Evolutionary conservation across 345 rosid genomes (phyloP).

Genomic region (Euphorbia peplus): DNA sequence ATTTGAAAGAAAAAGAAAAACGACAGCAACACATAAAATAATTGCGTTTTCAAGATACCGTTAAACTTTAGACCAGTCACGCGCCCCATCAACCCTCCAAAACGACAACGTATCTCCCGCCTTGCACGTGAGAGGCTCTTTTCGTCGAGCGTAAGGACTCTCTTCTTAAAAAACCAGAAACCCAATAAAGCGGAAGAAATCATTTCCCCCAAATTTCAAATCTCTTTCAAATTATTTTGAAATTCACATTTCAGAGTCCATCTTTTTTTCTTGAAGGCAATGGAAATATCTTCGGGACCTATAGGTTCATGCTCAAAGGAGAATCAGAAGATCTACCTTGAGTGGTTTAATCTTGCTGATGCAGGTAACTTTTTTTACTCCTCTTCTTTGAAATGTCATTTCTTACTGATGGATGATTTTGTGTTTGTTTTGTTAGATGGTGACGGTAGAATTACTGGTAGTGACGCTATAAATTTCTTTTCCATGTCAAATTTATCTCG

Average conservation of each 20-base stretch:
- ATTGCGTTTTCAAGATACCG: background rate
- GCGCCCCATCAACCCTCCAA: background rate
- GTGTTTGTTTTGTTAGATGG: conserved; percentile 39
- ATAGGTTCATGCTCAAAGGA: conserved; percentile 76
- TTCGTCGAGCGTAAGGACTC: background rate
- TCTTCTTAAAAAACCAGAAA: background rate
- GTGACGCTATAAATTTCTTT: conserved; percentile 80
- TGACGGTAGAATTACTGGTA: conserved; percentile 87
- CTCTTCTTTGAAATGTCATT: background rate
- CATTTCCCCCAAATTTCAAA: background rate
- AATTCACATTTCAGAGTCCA: background rate
- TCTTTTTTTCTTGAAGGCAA: conserved; percentile 4
- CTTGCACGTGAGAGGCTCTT: background rate
- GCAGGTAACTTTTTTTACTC: conserved; percentile 53
- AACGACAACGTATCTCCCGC: background rate
- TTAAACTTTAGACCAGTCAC: background rate
- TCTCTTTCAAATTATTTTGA: background rate
- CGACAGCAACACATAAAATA: background rate
- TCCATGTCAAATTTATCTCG: conserved; percentile 75
- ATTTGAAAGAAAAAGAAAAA: background rate
- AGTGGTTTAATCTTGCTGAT: conserved; percentile 85
- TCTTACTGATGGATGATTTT: background rate
- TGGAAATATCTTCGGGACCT: conserved; percentile 71
- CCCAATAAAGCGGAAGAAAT: conserved; percentile 1
- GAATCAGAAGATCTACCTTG: conserved; percentile 68